Percentiles rank a stretch among this genome's conserved stretches.
phyloP scores from a whole-genome alignment of 768 basidiomycete genomes.

The Pisolithus sp. region DNA sequence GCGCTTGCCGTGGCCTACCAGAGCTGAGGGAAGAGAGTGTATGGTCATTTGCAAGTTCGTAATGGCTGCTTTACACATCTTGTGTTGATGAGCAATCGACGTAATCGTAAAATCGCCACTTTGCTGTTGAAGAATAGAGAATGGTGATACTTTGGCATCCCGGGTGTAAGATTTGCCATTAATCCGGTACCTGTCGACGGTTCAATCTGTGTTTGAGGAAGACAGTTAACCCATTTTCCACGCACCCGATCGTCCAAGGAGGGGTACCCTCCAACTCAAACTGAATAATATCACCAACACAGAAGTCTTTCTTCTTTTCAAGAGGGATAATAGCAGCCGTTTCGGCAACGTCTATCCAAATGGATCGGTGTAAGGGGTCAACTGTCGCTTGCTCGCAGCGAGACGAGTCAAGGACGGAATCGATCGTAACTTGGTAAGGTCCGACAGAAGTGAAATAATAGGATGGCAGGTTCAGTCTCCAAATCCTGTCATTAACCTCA shows the following conservation, averaged over 20 bases:
- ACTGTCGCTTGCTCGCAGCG: constrained; percentile 71
- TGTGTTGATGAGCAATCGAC: constrained; percentile 88
- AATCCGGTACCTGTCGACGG: constrained; percentile 59
- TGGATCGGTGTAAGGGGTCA: constrained; percentile 51
- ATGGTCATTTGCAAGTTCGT: constrained; percentile 68
- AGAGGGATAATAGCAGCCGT: constrained; percentile 88
- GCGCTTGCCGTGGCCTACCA: constrained; percentile 79
- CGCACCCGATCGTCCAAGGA: constrained; percentile 85
- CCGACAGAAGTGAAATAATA: constrained; percentile 77
- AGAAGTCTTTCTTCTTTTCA: constrained; percentile 72
- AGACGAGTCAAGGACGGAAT: constrained; percentile 73
- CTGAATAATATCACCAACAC: constrained; percentile 83
- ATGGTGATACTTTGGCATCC: constrained; percentile 73
- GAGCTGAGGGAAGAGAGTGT: constrained; percentile 81
- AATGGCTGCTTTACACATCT: constrained; percentile 81
- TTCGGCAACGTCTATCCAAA: constrained; percentile 94
- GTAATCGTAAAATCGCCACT: constrained; percentile 80
- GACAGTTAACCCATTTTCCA: constrained; percentile 1
- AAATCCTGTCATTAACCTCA: constrained; percentile 42
- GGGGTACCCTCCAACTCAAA: constrained; percentile 93
- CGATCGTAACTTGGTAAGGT: constrained; percentile 72
- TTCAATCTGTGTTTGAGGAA: constrained; percentile 2
- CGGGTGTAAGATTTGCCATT: constrained; percentile 70
- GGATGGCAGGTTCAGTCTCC: constrained; percentile 67
- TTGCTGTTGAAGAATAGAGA: constrained; percentile 77